Conservation (phyloP, 495 filamentous ascomycete genomes). For the Chaetomium fimeti region DNA sequence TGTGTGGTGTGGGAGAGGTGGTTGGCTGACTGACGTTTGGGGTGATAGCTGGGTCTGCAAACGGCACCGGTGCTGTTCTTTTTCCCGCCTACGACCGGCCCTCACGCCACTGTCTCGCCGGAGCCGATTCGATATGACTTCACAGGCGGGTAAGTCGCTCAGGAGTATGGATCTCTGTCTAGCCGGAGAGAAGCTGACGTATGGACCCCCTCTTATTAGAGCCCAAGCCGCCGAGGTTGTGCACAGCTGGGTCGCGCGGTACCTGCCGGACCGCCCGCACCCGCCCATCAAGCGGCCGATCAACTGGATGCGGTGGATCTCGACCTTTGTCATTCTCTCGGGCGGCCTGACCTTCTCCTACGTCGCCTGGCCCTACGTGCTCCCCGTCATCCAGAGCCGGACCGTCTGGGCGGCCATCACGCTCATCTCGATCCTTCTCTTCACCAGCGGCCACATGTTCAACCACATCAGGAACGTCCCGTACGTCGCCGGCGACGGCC, state of each 20-base stretch:
- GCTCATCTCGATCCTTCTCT: constrained; percentile 85
- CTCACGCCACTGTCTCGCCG: constrained; percentile 65
- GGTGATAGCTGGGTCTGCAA: constrained; percentile 77
- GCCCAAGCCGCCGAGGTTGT: constrained; percentile 72
- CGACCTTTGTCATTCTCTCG: constrained; percentile 62
- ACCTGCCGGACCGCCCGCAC: constrained; percentile 72
- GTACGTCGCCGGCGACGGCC: constrained; percentile 86
- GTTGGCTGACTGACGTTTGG: neutral
- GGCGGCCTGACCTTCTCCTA: constrained; percentile 65
- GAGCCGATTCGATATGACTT: constrained; percentile 86
- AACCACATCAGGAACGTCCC: constrained; percentile 97
- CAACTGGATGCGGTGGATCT: constrained; percentile 77
- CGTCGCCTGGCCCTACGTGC: constrained; percentile 75
- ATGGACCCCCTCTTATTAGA: constrained; percentile 41
- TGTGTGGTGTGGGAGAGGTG: constrained; percentile 1
- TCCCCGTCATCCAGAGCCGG: constrained; percentile 85
- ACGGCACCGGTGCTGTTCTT: constrained; percentile 87
- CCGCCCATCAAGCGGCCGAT: constrained; percentile 76
- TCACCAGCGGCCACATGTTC: constrained; percentile 98
- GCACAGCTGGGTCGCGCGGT: constrained; percentile 73
- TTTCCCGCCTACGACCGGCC: constrained; percentile 86
- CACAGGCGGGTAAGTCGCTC: constrained; percentile 61
- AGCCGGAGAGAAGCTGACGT: neutral
- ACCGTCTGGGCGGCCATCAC: constrained; percentile 92
- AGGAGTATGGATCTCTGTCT: too few species aligned